Evolutionary conservation across 306 rosid genomes (phyloP).

Genomic region (Sphenostylis stenocarpa): DNA sequence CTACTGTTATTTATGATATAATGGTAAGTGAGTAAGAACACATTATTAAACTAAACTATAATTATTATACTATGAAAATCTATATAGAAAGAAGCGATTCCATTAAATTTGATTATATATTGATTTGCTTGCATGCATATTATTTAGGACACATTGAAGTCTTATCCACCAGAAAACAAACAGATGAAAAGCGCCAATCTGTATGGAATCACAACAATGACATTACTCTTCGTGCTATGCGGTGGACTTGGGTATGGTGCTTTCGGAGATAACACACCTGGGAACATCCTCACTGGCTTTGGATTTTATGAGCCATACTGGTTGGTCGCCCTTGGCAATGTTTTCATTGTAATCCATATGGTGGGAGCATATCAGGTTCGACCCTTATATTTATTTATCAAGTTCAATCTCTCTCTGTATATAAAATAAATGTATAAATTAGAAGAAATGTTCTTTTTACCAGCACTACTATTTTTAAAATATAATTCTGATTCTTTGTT

Average conservation of each 20-base stretch:
- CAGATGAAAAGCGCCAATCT: conserved; percentile 59
- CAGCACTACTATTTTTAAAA: not conserved
- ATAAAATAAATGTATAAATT: not conserved
- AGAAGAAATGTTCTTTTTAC: not conserved
- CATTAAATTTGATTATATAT: not conserved
- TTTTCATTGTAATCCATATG: conserved; percentile 54
- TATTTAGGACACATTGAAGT: conserved; percentile 59
- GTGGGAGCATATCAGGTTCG: conserved; percentile 66
- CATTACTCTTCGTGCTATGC: conserved; percentile 39
- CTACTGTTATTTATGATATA: conserved; percentile 52
- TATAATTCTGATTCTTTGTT: not conserved
- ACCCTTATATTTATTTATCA: not conserved
- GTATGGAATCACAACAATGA: conserved; percentile 47
- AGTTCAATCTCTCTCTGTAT: not conserved
- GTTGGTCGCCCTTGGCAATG: conserved; percentile 56
- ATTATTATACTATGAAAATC: too few species aligned
- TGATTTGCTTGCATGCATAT: not conserved
- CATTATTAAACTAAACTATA: not conserved
- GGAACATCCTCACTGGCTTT: conserved; percentile 65
- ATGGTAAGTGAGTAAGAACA: conserved; percentile 11
- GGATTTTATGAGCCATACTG: conserved; percentile 59
- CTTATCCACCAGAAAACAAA: conserved; percentile 55
- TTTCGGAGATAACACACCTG: conserved; percentile 58
- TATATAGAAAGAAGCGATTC: not conserved
- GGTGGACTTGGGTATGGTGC: conserved; percentile 70